phyloP scores from a whole-genome alignment of 2,329 filamentous ascomycete genomes.

The Nakataea oryzae region DNA sequence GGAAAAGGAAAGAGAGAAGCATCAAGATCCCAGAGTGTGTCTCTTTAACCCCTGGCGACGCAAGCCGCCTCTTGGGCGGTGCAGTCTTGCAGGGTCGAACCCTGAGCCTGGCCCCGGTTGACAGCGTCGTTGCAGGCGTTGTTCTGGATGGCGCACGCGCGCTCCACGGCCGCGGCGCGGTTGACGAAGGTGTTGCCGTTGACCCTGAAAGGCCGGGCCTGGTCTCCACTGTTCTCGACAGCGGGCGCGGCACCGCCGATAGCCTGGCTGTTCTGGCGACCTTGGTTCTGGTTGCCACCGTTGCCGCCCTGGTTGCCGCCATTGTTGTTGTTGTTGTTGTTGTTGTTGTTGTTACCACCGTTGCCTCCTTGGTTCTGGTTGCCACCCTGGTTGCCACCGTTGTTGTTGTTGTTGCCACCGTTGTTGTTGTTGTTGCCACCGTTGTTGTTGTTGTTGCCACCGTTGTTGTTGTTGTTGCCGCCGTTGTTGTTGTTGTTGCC shows the following conservation, averaged over 20 bases:
- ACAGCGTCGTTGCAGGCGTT: slow-evolving; percentile 47
- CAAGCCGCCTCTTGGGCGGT: slow-evolving; percentile 39
- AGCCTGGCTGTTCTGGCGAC: too few species aligned
- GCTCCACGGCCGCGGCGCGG: slow-evolving; percentile 42
- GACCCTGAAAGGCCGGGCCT: slow-evolving; percentile 41
- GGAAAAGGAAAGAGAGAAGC: not conserved
- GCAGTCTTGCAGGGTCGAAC: slow-evolving; percentile 38
- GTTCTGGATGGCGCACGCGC: slow-evolving; percentile 54
- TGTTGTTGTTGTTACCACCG: not conserved
- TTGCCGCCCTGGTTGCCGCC: slow-evolving; percentile 31
- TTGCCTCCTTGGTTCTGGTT: too few species aligned
- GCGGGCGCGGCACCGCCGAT: slow-evolving; percentile 22
- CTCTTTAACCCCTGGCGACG: slow-evolving; percentile 14
- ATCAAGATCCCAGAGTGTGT: not conserved
- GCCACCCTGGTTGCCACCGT: slow-evolving; percentile 3
- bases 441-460: slow-evolving; percentile 7
- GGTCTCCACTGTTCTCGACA: slow-evolving; percentile 35
- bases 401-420: slow-evolving; percentile 10
- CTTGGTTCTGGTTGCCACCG: slow-evolving; percentile 32
- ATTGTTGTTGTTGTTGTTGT: slow-evolving; percentile 6
- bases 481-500: slow-evolving; percentile 8
- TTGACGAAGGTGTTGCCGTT: slow-evolving; percentile 48
- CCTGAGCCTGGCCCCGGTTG: slow-evolving; percentile 34
- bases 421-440: slow-evolving; percentile 10
- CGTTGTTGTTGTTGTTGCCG: slow-evolving; percentile 11